Evolutionary conservation across 2,329 filamentous ascomycete genomes (phyloP).

Genomic region (Sphaerulina musiva): DNA sequence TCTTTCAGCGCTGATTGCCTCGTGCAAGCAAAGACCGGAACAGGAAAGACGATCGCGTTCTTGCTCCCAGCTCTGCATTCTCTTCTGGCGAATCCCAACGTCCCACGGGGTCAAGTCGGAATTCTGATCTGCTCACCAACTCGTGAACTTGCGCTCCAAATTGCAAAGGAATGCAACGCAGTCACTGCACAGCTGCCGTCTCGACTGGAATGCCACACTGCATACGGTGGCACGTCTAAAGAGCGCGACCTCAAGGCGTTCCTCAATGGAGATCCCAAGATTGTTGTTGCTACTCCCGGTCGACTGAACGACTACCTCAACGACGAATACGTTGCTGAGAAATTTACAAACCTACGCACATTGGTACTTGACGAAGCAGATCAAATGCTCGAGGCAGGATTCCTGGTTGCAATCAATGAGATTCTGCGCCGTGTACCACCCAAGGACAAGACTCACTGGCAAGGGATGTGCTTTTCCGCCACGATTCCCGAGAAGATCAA

Average conservation of each 20-base stretch:
- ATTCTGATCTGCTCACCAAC: constrained; percentile 82
- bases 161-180: constrained; percentile 69
- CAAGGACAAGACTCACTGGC: constrained; percentile 43
- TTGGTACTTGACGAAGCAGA: constrained; percentile 67
- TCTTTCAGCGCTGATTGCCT: constrained; percentile 47
- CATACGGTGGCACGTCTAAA: constrained; percentile 64
- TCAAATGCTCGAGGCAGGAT: constrained; percentile 62
- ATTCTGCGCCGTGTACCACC: constrained; percentile 48
- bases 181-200: constrained; percentile 72
- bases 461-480: constrained; percentile 47
- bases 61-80: constrained; percentile 81
- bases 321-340: constrained; percentile 49
- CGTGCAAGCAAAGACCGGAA: constrained; percentile 73
- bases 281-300: constrained; percentile 82
- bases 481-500: constrained; percentile 42
- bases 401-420: constrained; percentile 47
- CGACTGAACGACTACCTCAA: constrained; percentile 77
- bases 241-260: constrained; percentile 74
- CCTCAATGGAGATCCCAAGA: constrained; percentile 67
- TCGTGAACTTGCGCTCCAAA: constrained; percentile 57
- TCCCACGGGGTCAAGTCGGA: constrained; percentile 69
- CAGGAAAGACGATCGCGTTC: constrained; percentile 91
- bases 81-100: constrained; percentile 63
- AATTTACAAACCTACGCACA: constrained; percentile 41
- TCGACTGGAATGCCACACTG: constrained; percentile 68